Evolutionary conservation across 75 land plant species (phyloP).

Genomic region (Chamaecyparis obtusa): DNA sequence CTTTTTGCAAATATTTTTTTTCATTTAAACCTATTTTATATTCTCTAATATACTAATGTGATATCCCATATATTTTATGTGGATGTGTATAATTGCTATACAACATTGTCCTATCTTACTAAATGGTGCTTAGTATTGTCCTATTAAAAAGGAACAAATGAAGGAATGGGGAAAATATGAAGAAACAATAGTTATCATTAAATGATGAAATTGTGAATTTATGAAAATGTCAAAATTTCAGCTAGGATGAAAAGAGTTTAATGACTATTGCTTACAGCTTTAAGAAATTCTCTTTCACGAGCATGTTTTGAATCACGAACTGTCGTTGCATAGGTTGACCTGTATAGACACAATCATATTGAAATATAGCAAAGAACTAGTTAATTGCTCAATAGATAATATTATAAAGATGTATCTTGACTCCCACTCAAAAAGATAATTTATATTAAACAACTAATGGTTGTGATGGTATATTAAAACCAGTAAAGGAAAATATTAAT

Average conservation of each 20-base stretch:
- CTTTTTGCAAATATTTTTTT: not conserved
- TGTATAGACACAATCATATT: slow-evolving; percentile 19
- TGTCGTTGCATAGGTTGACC: slow-evolving; percentile 98
- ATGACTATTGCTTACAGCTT: slow-evolving; percentile 55
- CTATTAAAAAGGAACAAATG: too few species aligned
- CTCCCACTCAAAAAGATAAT: not conserved
- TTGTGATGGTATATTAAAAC: not conserved
- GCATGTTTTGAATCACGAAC: slow-evolving; percentile 93
- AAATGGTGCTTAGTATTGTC: not conserved
- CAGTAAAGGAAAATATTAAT: not conserved
- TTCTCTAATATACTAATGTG: too few species aligned
- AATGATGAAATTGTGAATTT: not conserved
- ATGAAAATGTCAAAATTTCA: not conserved
- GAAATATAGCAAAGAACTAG: not conserved
- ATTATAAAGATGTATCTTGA: not conserved
- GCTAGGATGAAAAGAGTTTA: not conserved
- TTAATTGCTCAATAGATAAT: not conserved
- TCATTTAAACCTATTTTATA: not conserved
- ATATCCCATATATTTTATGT: too few species aligned
- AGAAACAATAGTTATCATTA: not conserved
- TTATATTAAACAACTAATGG: not conserved
- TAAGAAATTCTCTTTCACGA: slow-evolving; percentile 92
- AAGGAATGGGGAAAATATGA: not conserved
- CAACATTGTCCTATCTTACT: not conserved
- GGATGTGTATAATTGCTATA: too few species aligned